Conservation (phyloP, 2,329 filamentous ascomycete species). For the Aspergillus sp. region DNA sequence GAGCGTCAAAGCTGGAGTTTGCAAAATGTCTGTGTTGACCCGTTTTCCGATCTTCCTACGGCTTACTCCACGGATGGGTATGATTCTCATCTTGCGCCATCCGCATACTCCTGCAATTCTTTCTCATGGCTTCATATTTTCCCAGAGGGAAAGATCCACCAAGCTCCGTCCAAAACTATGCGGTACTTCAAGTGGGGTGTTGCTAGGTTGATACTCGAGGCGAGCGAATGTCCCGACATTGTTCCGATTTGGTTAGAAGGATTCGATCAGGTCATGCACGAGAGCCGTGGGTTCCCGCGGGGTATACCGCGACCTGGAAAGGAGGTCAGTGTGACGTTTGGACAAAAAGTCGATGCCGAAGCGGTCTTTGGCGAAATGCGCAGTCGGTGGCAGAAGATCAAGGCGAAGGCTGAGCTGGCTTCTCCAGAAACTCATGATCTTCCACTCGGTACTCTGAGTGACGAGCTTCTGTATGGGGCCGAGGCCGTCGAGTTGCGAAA, state of each 20-base stretch:
- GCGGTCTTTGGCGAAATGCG: conserved; percentile 75
- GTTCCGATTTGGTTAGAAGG: conserved; percentile 95
- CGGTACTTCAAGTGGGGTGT: conserved; percentile 99
- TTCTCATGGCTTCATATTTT: conserved; percentile 93
- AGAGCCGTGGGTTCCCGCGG: conserved; percentile 74
- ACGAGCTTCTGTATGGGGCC: conserved; percentile 65
- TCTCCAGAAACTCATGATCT: conserved; percentile 36
- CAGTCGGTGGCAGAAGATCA: conserved; percentile 68
- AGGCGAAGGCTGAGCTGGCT: conserved; percentile 52
- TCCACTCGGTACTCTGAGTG: conserved; percentile 59
- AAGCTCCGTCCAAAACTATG: conserved; percentile 74
- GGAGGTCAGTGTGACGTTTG: conserved; percentile 50
- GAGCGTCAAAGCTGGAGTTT: conserved; percentile 39
- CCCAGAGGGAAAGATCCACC: conserved; percentile 91
- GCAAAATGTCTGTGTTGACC: conserved; percentile 47
- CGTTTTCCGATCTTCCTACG: conserved; percentile 45
- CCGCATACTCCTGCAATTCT: conserved; percentile 67
- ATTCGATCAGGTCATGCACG: conserved; percentile 83
- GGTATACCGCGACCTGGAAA: conserved; percentile 80
- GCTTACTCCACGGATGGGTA: conserved; percentile 42
- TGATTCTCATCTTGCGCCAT: conserved; percentile 65
- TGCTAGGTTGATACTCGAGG: conserved; percentile 85
- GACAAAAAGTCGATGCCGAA: conserved; percentile 72
- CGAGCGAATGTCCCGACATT: conserved; percentile 81
- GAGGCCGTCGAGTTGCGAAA: conserved; percentile 76